These are phyloP conservation scores for Wickerhamomyces bovis DNA, from an alignment of 805 yeast species.

Conservation along the genomic window DNA sequence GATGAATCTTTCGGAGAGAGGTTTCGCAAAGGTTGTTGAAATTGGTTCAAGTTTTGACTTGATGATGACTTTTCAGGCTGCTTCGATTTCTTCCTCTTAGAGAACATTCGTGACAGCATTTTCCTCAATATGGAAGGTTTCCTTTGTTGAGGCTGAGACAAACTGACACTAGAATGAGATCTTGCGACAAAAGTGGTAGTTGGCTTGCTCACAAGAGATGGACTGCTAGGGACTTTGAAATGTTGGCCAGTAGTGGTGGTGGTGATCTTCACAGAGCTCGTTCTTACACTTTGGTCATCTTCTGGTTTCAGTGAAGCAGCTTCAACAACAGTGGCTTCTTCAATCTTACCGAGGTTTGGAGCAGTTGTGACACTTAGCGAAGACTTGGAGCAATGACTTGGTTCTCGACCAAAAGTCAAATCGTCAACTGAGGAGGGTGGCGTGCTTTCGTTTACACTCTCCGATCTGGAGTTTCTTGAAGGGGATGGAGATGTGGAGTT, in stretches of 20 bases:
- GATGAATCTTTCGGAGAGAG: background rate
- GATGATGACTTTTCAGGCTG: background rate
- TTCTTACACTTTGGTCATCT: background rate
- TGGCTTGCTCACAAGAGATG: background rate
- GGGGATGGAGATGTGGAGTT: constrained; percentile 23
- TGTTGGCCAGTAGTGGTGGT: background rate
- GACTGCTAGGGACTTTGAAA: background rate
- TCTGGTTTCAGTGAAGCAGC: background rate
- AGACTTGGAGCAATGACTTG: background rate
- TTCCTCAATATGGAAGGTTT: constrained; percentile 19
- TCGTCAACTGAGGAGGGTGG: constrained; percentile 27
- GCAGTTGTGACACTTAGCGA: background rate
- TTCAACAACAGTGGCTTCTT: constrained; percentile 7
- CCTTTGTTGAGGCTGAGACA: constrained; percentile 7
- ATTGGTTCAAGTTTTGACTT: background rate
- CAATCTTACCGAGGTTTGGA: constrained; percentile 17
- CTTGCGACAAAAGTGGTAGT: background rate
- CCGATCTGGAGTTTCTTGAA: constrained; percentile 22
- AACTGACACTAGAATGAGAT: background rate
- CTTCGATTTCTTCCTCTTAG: background rate
- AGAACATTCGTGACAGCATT: constrained; percentile 16
- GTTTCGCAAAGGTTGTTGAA: background rate
- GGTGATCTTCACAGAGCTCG: background rate
- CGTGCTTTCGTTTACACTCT: constrained; percentile 21
- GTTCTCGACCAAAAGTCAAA: constrained; percentile 7